Evolutionary conservation across 2,329 filamentous ascomycete species (phyloP).

Genomic region (Verticillium nonalfalfae): DNA sequence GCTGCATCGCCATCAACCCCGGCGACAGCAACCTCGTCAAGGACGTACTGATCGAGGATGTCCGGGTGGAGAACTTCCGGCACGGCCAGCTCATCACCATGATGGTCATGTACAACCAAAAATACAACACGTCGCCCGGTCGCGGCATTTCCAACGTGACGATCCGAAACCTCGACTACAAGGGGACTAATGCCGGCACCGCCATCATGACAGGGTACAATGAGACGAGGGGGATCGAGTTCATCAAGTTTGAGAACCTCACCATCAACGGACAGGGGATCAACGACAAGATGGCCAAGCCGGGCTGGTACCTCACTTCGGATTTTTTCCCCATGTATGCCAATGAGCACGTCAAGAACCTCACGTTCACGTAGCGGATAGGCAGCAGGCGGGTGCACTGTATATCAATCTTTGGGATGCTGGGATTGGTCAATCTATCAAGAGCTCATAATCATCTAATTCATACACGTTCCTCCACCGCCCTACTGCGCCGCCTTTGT

Average conservation of each 20-base stretch:
- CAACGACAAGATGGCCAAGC: slow-evolving; percentile 11
- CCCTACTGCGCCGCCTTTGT: not conserved
- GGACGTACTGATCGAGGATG: slow-evolving; percentile 19
- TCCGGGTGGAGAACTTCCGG: slow-evolving; percentile 23
- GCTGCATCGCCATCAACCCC: slow-evolving; percentile 25
- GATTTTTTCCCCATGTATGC: slow-evolving; percentile 8
- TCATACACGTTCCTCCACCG: not conserved
- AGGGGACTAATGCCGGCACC: slow-evolving; percentile 8
- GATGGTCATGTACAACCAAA: slow-evolving; percentile 24
- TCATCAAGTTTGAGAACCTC: slow-evolving; percentile 16
- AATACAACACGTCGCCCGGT: slow-evolving; percentile 25
- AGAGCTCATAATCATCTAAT: not conserved
- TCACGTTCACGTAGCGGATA: slow-evolving; percentile 4
- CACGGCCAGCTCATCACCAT: slow-evolving; percentile 25
- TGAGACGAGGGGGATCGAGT: slow-evolving; percentile 2
- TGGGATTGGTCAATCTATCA: not conserved
- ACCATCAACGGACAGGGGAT: slow-evolving; percentile 15
- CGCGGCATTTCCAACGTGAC: slow-evolving; percentile 19
- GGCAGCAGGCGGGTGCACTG: not conserved
- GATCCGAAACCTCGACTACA: slow-evolving; percentile 14
- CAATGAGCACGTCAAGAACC: slow-evolving; percentile 14
- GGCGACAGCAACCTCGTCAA: slow-evolving; percentile 24
- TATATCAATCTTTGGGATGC: not conserved
- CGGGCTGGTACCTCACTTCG: slow-evolving; percentile 6
- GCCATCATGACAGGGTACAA: slow-evolving; percentile 6